Percentiles rank a stretch among this genome's conserved stretches.
Evolutionary conservation across 139 green algal genomes (phyloP).

Genomic region (Chlamydomonas incerta): DNA sequence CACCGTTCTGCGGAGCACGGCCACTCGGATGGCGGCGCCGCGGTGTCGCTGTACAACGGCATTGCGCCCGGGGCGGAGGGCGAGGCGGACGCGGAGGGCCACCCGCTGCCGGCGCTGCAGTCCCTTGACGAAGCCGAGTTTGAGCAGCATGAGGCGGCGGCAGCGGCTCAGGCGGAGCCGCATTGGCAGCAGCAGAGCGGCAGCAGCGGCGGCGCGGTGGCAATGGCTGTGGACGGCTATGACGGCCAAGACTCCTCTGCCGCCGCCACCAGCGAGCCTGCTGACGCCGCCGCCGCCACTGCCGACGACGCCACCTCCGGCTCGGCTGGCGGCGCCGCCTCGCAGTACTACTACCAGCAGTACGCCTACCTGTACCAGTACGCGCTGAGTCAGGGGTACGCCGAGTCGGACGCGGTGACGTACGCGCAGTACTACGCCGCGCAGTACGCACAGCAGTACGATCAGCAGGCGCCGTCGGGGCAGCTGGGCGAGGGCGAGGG

Average conservation of each 20-base stretch:
- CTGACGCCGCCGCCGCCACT: not conserved
- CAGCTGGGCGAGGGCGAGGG: not conserved
- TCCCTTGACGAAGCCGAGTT: no score
- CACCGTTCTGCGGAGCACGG: no score
- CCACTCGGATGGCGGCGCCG: conserved; percentile 9
- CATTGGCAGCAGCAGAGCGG: no score
- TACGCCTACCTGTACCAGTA: conserved; percentile 77
- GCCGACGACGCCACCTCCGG: not conserved
- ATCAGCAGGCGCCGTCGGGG: conserved; percentile 4
- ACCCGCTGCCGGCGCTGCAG: no score
- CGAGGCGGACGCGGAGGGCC: not conserved
- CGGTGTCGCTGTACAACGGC: conserved; percentile 16
- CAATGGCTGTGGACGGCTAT: no score
- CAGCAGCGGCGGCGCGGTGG: no score
- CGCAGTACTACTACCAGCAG: conserved; percentile 58
- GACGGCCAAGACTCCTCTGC: no score
- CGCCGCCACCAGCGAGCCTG: no score
- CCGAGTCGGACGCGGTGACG: conserved; percentile 15
- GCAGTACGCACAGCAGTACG: conserved; percentile 26
- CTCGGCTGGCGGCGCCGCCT: not conserved
- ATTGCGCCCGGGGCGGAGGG: not conserved
- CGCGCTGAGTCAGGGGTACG: conserved; percentile 22
- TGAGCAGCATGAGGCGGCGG: not conserved
- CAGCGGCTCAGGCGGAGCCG: not conserved
- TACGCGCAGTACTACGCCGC: conserved; percentile 39